Percentiles rank a stretch among this genome's conserved stretches.
These are phyloP conservation scores for Psidium friedrichsthalianum DNA, from an alignment of 345 rosid species.

Conservation along the genomic window DNA sequence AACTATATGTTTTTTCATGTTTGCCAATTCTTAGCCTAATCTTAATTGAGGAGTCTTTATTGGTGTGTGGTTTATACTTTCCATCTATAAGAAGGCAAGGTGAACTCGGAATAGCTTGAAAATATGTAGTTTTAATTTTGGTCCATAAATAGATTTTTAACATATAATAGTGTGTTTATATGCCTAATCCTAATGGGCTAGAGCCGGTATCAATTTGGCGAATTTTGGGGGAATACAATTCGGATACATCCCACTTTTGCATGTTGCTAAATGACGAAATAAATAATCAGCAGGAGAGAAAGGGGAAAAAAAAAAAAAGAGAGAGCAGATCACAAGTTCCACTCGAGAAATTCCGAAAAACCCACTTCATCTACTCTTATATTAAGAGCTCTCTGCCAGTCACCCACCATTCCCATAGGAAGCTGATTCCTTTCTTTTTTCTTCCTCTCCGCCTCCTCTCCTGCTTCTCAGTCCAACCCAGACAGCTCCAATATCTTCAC, in stretches of 20 bases:
- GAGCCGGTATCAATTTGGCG: background rate
- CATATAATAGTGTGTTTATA: no score
- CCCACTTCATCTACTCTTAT: background rate
- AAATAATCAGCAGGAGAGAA: background rate
- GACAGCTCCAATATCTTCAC: background rate
- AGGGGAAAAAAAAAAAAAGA: no score
- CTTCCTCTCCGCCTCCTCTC: background rate
- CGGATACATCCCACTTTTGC: background rate
- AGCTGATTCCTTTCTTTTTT: background rate
- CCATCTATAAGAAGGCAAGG: no score
- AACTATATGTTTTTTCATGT: no score
- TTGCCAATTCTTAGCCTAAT: background rate
- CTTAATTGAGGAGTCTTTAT: background rate
- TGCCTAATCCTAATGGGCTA: no score
- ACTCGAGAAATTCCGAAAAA: background rate
- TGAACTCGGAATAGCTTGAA: no score
- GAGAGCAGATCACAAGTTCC: background rate
- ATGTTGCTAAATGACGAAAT: background rate
- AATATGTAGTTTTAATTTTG: no score
- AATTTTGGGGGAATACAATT: background rate
- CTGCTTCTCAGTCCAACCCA: background rate
- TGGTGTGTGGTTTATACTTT: no score
- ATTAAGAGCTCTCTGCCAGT: background rate
- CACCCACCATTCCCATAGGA: background rate
- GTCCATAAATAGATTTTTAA: no score